Conservation (phyloP, 2,329 filamentous ascomycete species). For the Colletotrichum viniferum region DNA sequence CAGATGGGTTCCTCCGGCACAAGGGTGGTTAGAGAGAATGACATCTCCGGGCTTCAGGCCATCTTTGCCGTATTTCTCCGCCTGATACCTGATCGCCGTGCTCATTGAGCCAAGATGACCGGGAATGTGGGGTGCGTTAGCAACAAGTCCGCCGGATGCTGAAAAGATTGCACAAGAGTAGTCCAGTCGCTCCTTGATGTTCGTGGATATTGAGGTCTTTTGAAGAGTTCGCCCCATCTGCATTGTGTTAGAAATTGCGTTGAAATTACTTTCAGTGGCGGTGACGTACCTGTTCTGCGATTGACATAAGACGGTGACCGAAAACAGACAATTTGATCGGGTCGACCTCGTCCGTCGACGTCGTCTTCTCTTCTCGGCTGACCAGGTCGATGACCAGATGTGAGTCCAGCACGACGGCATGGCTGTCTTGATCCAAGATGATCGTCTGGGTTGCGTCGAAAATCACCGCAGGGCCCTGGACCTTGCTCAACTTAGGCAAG, state of each 20-base stretch:
- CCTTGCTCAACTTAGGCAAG: background rate
- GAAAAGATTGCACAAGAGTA: constrained; percentile 82
- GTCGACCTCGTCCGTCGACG: constrained; percentile 65
- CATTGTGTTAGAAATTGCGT: background rate
- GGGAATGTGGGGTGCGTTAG: constrained; percentile 76
- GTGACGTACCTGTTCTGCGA: constrained; percentile 62
- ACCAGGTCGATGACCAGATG: constrained; percentile 39
- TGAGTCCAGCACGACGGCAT: constrained; percentile 45
- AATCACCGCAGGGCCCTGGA: constrained; percentile 69
- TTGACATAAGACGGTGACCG: constrained; percentile 80
- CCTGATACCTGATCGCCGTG: constrained; percentile 70
- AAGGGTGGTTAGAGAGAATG: constrained; percentile 62
- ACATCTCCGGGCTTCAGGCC: constrained; percentile 77
- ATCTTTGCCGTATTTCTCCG: constrained; percentile 69
- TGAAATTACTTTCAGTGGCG: background rate
- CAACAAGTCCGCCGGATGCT: constrained; percentile 72
- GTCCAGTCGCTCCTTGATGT: constrained; percentile 79
- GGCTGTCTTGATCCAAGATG: constrained; percentile 52
- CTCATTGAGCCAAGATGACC: constrained; percentile 82
- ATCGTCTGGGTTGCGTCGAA: constrained; percentile 78
- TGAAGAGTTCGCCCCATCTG: constrained; percentile 78
- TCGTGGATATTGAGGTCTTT: constrained; percentile 77
- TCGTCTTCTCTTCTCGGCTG: constrained; percentile 45
- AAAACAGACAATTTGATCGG: constrained; percentile 78
- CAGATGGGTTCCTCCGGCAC: constrained; percentile 36